Conservation (phyloP, 2,329 filamentous ascomycete species). For the Cercospora sp. region DNA sequence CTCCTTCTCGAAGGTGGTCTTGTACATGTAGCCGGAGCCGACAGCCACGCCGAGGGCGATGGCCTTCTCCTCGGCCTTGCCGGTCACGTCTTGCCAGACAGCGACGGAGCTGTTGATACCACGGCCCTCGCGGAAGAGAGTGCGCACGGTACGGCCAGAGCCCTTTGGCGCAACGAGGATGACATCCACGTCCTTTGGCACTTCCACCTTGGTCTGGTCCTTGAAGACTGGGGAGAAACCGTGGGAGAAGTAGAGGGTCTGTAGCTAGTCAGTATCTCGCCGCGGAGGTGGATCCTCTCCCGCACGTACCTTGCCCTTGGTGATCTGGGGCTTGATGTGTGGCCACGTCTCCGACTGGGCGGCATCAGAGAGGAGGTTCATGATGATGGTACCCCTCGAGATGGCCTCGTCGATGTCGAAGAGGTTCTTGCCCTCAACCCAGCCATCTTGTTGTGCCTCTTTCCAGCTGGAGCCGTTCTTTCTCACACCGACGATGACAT, state of each 20-base stretch:
- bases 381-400: constrained; percentile 87
- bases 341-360: constrained; percentile 99
- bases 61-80: constrained; percentile 97
- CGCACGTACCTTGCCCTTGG: constrained; percentile 84
- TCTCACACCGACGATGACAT: constrained; percentile 97
- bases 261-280: constrained; percentile 30
- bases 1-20: constrained; percentile 99
- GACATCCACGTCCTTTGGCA: constrained; percentile 93
- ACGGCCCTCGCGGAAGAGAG: constrained; percentile 97
- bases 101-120: constrained; percentile 99
- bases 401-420: constrained; percentile 99
- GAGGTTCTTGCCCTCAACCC: constrained; percentile 97
- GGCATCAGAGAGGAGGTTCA: constrained; percentile 98
- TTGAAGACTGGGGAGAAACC: constrained; percentile 99
- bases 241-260: constrained; percentile 99
- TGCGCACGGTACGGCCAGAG: constrained; percentile 96
- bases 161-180: constrained; percentile 99
- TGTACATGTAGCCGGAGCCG: constrained; percentile 97
- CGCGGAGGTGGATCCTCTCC: not conserved
- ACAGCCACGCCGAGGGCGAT: constrained; percentile 95
- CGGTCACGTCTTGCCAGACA: constrained; percentile 97
- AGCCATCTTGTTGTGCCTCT: constrained; percentile 94
- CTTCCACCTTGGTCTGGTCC: constrained; percentile 97
- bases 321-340: constrained; percentile 93
- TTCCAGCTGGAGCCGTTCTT: constrained; percentile 99